These are phyloP conservation scores for Rhododendron griersonianum DNA, from an alignment of 148 eudicot species.

Conservation along the genomic window DNA sequence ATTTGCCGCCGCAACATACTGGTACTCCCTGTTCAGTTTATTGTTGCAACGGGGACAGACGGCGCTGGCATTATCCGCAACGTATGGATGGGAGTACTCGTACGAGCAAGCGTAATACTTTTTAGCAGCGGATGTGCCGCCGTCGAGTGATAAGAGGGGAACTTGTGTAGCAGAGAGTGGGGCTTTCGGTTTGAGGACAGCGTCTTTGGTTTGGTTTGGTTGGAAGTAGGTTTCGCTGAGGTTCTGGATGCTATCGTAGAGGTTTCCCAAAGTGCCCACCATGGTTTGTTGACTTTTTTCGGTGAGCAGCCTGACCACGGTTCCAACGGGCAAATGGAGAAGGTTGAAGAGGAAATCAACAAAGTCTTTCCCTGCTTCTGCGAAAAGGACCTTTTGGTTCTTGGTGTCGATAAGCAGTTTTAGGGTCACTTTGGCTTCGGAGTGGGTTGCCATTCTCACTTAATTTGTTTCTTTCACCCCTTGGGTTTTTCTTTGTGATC, in stretches of 20 bases:
- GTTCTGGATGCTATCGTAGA: slow-evolving; percentile 13
- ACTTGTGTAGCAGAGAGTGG: background rate
- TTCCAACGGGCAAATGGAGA: slow-evolving; percentile 22
- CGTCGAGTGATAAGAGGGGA: background rate
- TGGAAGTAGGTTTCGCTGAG: slow-evolving; percentile 10
- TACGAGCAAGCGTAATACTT: background rate
- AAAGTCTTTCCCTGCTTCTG: slow-evolving; percentile 30
- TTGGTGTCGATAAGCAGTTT: slow-evolving; percentile 25
- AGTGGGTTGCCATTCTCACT: background rate
- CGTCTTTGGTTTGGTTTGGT: background rate
- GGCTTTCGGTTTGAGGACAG: background rate
- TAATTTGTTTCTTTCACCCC: no score
- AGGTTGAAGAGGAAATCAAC: slow-evolving; percentile 30
- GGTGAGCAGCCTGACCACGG: slow-evolving; percentile 11
- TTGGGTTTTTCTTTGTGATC: no score
- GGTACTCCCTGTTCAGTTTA: background rate
- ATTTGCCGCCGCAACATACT: background rate
- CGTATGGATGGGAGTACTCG: rapidly evolving
- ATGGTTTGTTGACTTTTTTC: slow-evolving; percentile 1
- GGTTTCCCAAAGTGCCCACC: slow-evolving; percentile 17
- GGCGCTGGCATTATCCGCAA: background rate
- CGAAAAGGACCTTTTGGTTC: slow-evolving; percentile 24
- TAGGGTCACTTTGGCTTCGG: slow-evolving; percentile 2
- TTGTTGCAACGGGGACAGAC: background rate
- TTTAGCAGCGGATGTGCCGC: background rate